These are phyloP conservation scores for Leccinum angustisporum DNA, from an alignment of 1,284 basidiomycete genomes.

Conservation along the genomic window DNA sequence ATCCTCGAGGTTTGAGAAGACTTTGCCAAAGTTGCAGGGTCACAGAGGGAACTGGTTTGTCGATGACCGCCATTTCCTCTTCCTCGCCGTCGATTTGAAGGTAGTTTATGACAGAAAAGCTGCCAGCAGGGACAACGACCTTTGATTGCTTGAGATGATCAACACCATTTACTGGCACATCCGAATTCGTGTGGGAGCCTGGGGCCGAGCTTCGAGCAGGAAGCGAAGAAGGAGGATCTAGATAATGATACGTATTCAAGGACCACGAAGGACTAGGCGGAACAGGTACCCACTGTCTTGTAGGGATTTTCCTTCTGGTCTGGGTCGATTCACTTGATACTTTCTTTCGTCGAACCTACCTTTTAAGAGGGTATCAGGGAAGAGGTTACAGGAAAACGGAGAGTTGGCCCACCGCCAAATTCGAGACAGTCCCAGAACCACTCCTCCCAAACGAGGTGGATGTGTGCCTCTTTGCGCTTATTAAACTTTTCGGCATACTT, in stretches of 20 bases:
- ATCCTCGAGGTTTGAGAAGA: slow-evolving; percentile 64
- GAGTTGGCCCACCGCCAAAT: slow-evolving; percentile 51
- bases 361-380: slow-evolving; percentile 19
- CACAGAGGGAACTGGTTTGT: slow-evolving; percentile 55
- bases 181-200: slow-evolving; percentile 14
- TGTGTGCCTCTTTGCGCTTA: slow-evolving; percentile 57
- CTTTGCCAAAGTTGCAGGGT: slow-evolving; percentile 67
- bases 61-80: slow-evolving; percentile 53
- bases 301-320: slow-evolving; percentile 49
- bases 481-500: slow-evolving; percentile 70
- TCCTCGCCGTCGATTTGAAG: slow-evolving; percentile 18
- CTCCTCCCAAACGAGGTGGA: slow-evolving; percentile 78
- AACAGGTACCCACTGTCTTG: slow-evolving; percentile 31
- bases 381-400: not conserved
- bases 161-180: slow-evolving; percentile 11
- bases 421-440: slow-evolving; percentile 83
- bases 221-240: slow-evolving; percentile 18
- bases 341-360: slow-evolving; percentile 50
- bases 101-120: slow-evolving; percentile 27
- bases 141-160: slow-evolving; percentile 6
- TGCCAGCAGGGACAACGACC: slow-evolving; percentile 13
- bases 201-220: slow-evolving; percentile 18
- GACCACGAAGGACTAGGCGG: not conserved
- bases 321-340: slow-evolving; percentile 59
- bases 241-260: slow-evolving; percentile 8